Conservation (phyloP, 768 basidiomycete species). For the Filobasidium floriforme region DNA sequence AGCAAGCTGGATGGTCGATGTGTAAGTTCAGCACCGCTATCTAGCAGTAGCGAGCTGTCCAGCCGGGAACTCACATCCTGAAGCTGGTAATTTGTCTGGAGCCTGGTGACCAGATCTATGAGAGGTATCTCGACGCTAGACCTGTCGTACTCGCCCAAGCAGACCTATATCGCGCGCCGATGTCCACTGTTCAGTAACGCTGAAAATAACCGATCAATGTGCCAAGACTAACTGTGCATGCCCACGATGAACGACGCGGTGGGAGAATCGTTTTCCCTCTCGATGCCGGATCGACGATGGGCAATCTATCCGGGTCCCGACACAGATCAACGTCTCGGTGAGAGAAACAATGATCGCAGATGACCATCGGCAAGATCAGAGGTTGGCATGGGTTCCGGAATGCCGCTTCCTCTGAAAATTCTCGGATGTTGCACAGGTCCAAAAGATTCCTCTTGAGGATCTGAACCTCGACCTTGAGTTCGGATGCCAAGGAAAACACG, state of each 20-base stretch:
- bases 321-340: conserved; percentile 92
- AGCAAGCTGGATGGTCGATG: conserved; percentile 49
- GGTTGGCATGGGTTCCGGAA: conserved; percentile 85
- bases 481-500: conserved; percentile 66
- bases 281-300: conserved; percentile 43
- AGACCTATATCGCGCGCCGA: conserved; percentile 59
- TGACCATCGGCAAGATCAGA: conserved; percentile 73
- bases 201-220: conserved; percentile 11
- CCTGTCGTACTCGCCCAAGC: conserved; percentile 83
- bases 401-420: conserved; percentile 73
- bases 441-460: conserved; percentile 80
- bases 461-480: conserved; percentile 78
- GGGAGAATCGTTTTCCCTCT: conserved; percentile 35
- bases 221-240: conserved; percentile 39
- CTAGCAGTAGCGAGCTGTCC: not conserved
- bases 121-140: conserved; percentile 75
- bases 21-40: not conserved
- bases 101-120: conserved; percentile 62
- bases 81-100: conserved; percentile 70
- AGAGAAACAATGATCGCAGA: conserved; percentile 76
- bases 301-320: conserved; percentile 74
- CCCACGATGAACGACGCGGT: conserved; percentile 47
- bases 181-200: not conserved
- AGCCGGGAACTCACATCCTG: conserved; percentile 56
- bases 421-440: conserved; percentile 74